phyloP scores from a whole-genome alignment of 2,329 filamentous ascomycete genomes.

The Neonectria ditissima region DNA sequence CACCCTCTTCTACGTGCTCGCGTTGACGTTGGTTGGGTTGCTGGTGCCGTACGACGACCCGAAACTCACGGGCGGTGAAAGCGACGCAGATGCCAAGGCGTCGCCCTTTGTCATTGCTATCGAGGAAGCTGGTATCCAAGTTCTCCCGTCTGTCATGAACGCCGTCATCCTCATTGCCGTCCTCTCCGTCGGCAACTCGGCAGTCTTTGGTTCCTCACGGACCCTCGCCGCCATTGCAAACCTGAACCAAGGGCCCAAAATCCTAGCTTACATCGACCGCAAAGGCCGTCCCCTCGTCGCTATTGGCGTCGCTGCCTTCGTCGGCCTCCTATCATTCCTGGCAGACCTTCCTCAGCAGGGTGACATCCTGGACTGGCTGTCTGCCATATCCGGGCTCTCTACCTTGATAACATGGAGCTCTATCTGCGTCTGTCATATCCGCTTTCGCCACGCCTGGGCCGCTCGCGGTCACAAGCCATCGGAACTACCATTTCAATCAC shows the following conservation, averaged over 20 bases:
- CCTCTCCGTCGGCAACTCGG: constrained; percentile 90
- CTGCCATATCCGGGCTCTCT: constrained; percentile 78
- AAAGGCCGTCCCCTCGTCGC: constrained; percentile 82
- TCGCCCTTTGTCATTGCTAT: constrained; percentile 97
- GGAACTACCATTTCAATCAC: constrained; percentile 84
- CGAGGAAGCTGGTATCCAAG: constrained; percentile 81
- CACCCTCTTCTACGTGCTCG: constrained; percentile 88
- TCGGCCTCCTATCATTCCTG: constrained; percentile 84
- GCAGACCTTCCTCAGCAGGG: constrained; percentile 71
- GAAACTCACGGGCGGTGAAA: constrained; percentile 68
- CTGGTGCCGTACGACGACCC: constrained; percentile 80
- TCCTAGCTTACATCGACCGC: constrained; percentile 85
- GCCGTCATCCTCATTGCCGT: constrained; percentile 93
- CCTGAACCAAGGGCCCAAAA: constrained; percentile 82
- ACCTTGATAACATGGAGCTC: constrained; percentile 84
- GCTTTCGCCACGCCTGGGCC: constrained; percentile 86
- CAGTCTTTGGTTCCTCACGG: constrained; percentile 90
- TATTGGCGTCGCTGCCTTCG: constrained; percentile 72
- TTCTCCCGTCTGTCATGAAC: constrained; percentile 91
- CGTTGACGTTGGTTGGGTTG: constrained; percentile 82
- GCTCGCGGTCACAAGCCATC: constrained; percentile 75
- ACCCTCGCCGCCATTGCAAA: constrained; percentile 92
- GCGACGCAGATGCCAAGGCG: constrained; percentile 74
- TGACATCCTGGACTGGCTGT: constrained; percentile 82
- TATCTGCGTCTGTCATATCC: constrained; percentile 92